Evolutionary conservation across 306 rosid species (phyloP).

Genomic region (Echinosophora koreensis): DNA sequence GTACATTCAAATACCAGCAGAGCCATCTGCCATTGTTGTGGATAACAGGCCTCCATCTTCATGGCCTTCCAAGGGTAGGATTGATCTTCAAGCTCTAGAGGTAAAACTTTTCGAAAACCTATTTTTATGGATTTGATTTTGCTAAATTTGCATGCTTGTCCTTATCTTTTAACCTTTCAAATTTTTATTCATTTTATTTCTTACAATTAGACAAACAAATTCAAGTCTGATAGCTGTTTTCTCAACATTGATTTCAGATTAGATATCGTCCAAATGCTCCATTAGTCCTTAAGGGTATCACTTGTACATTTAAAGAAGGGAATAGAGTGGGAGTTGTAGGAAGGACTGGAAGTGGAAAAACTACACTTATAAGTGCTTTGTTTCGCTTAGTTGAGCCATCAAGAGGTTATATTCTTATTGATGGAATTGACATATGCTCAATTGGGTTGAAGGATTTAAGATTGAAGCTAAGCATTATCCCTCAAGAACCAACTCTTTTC

Average conservation of each 20-base stretch:
- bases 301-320: slow-evolving; percentile 75
- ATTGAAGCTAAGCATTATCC: slow-evolving; percentile 77
- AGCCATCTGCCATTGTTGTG: slow-evolving; percentile 72
- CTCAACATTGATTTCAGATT: slow-evolving; percentile 55
- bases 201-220: neutral
- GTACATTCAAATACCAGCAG: slow-evolving; percentile 69
- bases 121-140: neutral
- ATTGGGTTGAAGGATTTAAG: slow-evolving; percentile 82
- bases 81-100: slow-evolving; percentile 68
- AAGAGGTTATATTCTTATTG: slow-evolving; percentile 64
- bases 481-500: slow-evolving; percentile 92
- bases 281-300: slow-evolving; percentile 72
- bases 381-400: slow-evolving; percentile 84
- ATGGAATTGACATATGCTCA: slow-evolving; percentile 70
- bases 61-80: slow-evolving; percentile 83
- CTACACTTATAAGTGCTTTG: slow-evolving; percentile 81
- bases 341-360: slow-evolving; percentile 90
- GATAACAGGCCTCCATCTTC: slow-evolving; percentile 67
- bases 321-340: slow-evolving; percentile 84
- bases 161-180: neutral
- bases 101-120: slow-evolving; percentile 36
- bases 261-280: slow-evolving; percentile 74
- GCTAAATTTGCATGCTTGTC: neutral
- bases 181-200: neutral
- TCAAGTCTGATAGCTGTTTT: neutral